Conservation (phyloP, 805 yeast species). For the Pichia cephalocereana region DNA sequence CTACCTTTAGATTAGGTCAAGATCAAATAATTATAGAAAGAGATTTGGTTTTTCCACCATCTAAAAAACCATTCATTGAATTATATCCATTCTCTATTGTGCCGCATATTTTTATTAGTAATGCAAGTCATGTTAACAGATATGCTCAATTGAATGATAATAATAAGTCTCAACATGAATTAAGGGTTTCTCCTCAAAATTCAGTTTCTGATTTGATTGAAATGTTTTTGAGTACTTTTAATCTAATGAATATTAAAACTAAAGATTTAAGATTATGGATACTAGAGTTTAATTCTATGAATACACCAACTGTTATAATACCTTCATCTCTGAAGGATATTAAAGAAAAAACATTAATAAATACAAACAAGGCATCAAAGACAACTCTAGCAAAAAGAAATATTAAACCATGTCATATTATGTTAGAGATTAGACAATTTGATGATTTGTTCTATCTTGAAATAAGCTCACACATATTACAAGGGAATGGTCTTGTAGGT, state of each 20-base stretch:
- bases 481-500: constrained; percentile 46
- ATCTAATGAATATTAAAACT: not conserved
- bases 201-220: constrained; percentile 21
- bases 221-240: not conserved
- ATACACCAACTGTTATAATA: constrained; percentile 13
- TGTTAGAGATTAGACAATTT: constrained; percentile 21
- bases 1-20: not conserved
- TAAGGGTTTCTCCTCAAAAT: constrained; percentile 25
- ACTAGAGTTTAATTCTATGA: constrained; percentile 9
- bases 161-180: not conserved
- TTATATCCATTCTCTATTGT: constrained; percentile 17
- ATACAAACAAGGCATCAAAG: constrained; percentile 13
- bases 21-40: not conserved
- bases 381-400: constrained; percentile 3
- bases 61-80: constrained; percentile 12
- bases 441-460: constrained; percentile 21
- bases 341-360: constrained; percentile 12
- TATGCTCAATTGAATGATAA: constrained; percentile 19
- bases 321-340: constrained; percentile 13
- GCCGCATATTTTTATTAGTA: constrained; percentile 20
- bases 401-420: constrained; percentile 12
- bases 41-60: not conserved
- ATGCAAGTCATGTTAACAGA: constrained; percentile 17
- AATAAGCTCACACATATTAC: constrained; percentile 12
- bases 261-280: constrained; percentile 17